Evolutionary conservation across 352 stramenopile genomes (phyloP), one percentile per base, ranked within the genome.

Genomic region (Elongisporangium prolatum): DNA sequence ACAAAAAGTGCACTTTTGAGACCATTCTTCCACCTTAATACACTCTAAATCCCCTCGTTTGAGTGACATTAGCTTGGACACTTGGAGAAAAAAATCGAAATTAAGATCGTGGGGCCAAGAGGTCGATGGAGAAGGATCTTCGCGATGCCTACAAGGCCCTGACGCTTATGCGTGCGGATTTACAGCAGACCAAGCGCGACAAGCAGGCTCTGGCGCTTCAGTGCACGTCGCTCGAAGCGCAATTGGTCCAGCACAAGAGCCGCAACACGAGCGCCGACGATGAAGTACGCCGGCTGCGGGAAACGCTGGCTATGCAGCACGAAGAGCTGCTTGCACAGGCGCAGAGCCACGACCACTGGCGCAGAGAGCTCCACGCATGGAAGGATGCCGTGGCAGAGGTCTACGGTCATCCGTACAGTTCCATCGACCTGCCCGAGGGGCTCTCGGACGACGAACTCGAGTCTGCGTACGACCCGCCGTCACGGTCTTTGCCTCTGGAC

Each of bases 91-190:
- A 51, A 51, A 21, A 21, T 51, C 48, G 28, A 40, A 40, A 40
- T 40, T 40, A 40, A 40, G 28, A 40, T 40, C 28, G 5, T 40
- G 9, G 28, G 28, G 1, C 28, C 28, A 13, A 40, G 28, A 40
- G 28, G 5, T 9, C 28, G 13, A 75, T 83, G 68, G 75, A 85
- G 10, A 77, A 77, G 59, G 72, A 86, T 48, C 61, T 85, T n/a
- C 72, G 70, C 40, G 72, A 85, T 51, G 75, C 72, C 2, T 80
- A 74, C 53, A 63, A 65, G n/a, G 70, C 75, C 20, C 64, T 82
- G 11, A 71, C 69, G 63, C 68, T 85, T 51, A 57, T 85, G 47
- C 75, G 68, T 22, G 64, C 65, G 0, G 71, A 85, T 44, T 59
- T 82, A 56, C 63, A 71, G 28, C 69, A 68, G 64, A 71, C 64